These are phyloP conservation scores for Oryza officinalis DNA, from an alignment of 176 grass and related monocot species.

Conservation along the genomic window DNA sequence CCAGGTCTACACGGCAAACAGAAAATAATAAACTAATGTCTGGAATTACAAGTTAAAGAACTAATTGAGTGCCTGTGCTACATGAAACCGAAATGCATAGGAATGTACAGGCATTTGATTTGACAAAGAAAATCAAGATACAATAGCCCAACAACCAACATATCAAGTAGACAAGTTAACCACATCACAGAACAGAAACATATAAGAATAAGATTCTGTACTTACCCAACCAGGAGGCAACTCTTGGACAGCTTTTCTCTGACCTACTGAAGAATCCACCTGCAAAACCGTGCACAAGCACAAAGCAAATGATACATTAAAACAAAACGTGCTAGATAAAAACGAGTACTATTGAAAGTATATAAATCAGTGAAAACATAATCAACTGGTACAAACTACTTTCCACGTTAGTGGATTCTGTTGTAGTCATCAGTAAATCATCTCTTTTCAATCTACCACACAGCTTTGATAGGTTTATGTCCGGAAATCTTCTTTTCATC, in stretches of 20 bases:
- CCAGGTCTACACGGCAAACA: slow-evolving; percentile 1
- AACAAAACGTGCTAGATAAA: slow-evolving; percentile 10
- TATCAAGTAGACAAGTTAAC: slow-evolving; percentile 23
- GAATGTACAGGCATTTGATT: slow-evolving; percentile 20
- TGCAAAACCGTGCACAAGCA: slow-evolving; percentile 35
- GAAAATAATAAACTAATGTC: slow-evolving; percentile 5
- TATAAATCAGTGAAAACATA: neutral
- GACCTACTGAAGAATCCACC: slow-evolving; percentile 49
- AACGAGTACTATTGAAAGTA: neutral
- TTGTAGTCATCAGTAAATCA: slow-evolving; percentile 4
- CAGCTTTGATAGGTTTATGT: slow-evolving; percentile 17
- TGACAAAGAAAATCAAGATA: slow-evolving; percentile 25
- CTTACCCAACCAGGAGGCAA: slow-evolving; percentile 87
- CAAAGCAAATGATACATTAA: neutral
- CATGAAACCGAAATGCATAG: neutral
- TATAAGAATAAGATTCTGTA: slow-evolving; percentile 18
- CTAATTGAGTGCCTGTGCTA: neutral
- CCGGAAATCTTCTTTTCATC: slow-evolving; percentile 1
- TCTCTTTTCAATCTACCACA: neutral
- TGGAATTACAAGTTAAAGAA: slow-evolving; percentile 14
- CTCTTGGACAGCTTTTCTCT: slow-evolving; percentile 29
- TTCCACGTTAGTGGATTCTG: neutral
- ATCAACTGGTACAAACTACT: neutral
- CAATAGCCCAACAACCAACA: neutral
- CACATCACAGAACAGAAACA: slow-evolving; percentile 10